A percentile compares a stretch with the other conserved stretches of the same genome.
Conservation (phyloP, 2,329 filamentous ascomycete species). For the Chalaropsis ovoidea region DNA sequence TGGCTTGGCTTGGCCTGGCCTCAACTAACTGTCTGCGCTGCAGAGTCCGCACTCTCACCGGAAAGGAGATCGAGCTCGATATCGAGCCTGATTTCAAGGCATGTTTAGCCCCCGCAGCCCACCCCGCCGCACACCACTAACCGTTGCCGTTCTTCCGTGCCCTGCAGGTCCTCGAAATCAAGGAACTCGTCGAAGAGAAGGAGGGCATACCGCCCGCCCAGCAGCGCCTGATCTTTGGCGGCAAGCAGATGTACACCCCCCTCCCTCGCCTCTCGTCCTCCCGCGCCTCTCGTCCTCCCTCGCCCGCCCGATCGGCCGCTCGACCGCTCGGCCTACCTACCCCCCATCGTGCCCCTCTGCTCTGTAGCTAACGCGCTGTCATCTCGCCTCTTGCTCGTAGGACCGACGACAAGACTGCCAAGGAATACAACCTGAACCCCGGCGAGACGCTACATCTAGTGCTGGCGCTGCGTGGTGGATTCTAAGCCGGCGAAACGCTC, state of each 20-base stretch:
- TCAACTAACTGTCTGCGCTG: not conserved
- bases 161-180: conserved; percentile 77
- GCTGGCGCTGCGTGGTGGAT: conserved; percentile 80
- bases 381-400: conserved; percentile 42
- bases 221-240: conserved; percentile 89
- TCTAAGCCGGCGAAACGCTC: conserved; percentile 2
- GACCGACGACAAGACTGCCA: conserved; percentile 88
- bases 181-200: conserved; percentile 98
- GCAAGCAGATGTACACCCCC: conserved; percentile 78
- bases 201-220: conserved; percentile 96
- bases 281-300: too few relatives aligned
- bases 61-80: conserved; percentile 97
- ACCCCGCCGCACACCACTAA: not conserved
- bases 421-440: conserved; percentile 81
- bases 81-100: conserved; percentile 94
- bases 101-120: conserved; percentile 27
- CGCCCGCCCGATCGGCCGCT: too few relatives aligned
- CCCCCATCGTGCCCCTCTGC: not conserved
- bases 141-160: conserved; percentile 2
- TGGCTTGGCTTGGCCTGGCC: too few relatives aligned
- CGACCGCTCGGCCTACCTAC: not conserved
- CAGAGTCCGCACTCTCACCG: conserved; percentile 93
- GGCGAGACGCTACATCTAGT: conserved; percentile 93
- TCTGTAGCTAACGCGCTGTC: not conserved
- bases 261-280: not conserved